Evolutionary conservation across 139 green algal genomes (phyloP), one percentile per base, ranked within the genome.

Genomic region (Ettlia oleoabundans): DNA sequence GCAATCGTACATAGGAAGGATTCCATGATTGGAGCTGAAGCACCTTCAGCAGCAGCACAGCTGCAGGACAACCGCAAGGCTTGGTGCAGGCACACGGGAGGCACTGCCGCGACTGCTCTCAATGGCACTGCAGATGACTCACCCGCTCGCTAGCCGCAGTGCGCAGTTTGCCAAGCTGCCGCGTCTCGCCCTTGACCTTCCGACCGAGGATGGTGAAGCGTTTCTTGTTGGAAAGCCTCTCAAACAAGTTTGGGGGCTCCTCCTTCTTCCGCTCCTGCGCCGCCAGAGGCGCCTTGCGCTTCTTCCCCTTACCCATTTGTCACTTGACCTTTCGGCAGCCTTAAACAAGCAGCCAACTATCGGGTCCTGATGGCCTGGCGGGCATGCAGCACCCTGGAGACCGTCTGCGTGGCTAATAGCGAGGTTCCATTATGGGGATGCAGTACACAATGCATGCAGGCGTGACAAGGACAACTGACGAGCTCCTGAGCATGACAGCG

Each of bases 141-240:
- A 92, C 88, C 88, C 88, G 87, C 10, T 92, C 87, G 10, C 42
- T 64, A 2, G 85, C 89, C 24, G 83, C 89, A 35, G 63, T 80
- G 3, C 87, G 68, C 15, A 85, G 55, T 26, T 85, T 85, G 19
- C 67, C 74, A n/a, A 81, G 38, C 13, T 86, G 83, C 2, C 43
- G 61, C 0, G 51, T 67, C 22, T 90, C 78, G 24, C 90, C 88
- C 66, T 92, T 92, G 15, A 78, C 19, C 68, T 91, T 91, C 24
- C 86, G 82, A 33, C 90, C 90, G 32, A 94, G 68, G 8, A 94
- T 81, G 82, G 92, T 72, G 43, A 93, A 93, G n/a, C 89, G 89
- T 62, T 90, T 92, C 19, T 77, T 80, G 62, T 79, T 84, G 62
- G 76, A 79, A 2, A 92, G 42, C 18, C 66, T 77, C 81, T 93